These are phyloP conservation scores for Fusarium avenaceum DNA, from an alignment of 2,329 filamentous ascomycete genomes.

Conservation along the genomic window DNA sequence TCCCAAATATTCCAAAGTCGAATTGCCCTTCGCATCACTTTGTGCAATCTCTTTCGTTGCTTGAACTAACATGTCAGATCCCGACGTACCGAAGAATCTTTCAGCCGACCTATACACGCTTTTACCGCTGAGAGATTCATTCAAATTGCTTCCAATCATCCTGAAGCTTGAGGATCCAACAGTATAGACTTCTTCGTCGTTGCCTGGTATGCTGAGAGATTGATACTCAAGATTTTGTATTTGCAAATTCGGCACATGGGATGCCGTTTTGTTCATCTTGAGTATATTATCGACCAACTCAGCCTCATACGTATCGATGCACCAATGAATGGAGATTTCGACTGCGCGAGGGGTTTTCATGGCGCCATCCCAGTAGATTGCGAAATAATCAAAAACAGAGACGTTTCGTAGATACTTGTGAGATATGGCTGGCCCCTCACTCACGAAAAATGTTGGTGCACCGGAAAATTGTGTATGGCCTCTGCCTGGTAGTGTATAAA, in stretches of 20 bases:
- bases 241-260: conserved; percentile 3
- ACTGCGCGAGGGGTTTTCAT: neutral
- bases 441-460: neutral
- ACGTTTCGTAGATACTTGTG: neutral
- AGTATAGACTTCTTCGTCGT: neutral
- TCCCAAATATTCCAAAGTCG: neutral
- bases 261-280: conserved; percentile 2
- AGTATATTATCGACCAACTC: neutral
- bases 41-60: conserved; percentile 2
- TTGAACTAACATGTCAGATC: neutral
- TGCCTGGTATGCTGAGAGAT: neutral
- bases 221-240: neutral
- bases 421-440: neutral
- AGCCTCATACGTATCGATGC: neutral
- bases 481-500: neutral
- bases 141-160: neutral
- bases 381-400: conserved; percentile 6
- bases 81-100: neutral
- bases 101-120: neutral
- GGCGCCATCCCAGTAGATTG: conserved; percentile 1
- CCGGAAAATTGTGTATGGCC: neutral
- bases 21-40: neutral
- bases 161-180: neutral
- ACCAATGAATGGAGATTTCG: conserved; percentile 7
- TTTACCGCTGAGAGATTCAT: neutral